Evolutionary conservation across 176 grass and related monocot species (phyloP).

Genomic region (Oryza nivara): DNA sequence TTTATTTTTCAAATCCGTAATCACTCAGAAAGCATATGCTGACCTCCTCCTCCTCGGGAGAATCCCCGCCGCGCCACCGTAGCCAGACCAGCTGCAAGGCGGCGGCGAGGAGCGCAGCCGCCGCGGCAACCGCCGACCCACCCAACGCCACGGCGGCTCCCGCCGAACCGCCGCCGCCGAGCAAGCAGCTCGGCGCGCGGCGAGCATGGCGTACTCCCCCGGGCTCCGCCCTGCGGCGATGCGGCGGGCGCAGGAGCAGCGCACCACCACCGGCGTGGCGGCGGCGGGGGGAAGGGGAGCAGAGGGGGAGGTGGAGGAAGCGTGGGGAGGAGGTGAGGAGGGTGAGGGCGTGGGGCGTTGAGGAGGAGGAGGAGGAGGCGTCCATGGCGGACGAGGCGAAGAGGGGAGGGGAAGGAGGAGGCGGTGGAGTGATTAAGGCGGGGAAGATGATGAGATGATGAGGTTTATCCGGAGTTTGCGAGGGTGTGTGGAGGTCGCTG

Average conservation of each 20-base stretch:
- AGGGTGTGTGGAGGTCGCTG: conserved; percentile 24
- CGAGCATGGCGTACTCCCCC: background rate
- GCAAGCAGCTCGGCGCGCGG: conserved; percentile 15
- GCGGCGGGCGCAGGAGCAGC: conserved; percentile 20
- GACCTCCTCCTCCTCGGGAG: conserved; percentile 42
- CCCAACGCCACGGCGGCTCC: background rate
- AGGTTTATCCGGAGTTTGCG: conserved; percentile 43
- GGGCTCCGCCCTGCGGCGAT: background rate
- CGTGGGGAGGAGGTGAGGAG: conserved; percentile 28
- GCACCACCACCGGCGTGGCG: conserved; percentile 15
- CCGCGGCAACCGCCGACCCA: conserved; percentile 8
- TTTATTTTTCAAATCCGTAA: too few relatives aligned
- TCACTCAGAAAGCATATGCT: background rate
- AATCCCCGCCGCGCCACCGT: conserved; percentile 17
- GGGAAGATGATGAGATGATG: background rate
- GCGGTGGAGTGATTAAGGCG: background rate
- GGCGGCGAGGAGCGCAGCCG: conserved; percentile 30
- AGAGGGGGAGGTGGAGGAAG: conserved; percentile 31
- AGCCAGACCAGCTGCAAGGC: conserved; percentile 41
- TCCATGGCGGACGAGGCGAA: conserved; percentile 27
- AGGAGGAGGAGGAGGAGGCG: conserved; percentile 18
- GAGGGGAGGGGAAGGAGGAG: background rate
- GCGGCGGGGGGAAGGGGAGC: conserved; percentile 12
- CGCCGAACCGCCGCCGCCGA: background rate
- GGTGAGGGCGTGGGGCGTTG: conserved; percentile 22